Evolutionary conservation across 495 filamentous ascomycete species (phyloP).

Genomic region (Terfezia boudieri): DNA sequence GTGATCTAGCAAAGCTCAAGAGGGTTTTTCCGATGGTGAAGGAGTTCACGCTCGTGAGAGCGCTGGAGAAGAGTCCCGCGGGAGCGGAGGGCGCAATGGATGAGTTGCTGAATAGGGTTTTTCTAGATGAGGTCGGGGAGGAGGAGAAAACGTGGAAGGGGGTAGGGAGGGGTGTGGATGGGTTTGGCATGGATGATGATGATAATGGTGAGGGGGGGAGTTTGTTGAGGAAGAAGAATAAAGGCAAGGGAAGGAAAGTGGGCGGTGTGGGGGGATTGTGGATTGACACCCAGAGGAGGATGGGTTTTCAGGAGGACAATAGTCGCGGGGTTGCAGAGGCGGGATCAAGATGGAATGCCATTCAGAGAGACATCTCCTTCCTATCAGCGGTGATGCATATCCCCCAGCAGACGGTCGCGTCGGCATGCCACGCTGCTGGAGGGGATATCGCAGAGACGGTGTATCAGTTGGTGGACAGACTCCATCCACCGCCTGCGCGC

Average conservation of each 20-base stretch:
- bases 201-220: not conserved
- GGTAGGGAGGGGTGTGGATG: no score
- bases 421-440: not conserved
- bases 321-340: not conserved
- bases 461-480: not conserved
- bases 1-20: not conserved
- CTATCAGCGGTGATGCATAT: not conserved
- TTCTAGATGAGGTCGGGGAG: no score
- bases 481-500: no score
- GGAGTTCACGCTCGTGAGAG: no score
- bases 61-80: no score
- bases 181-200: not conserved
- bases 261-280: not conserved
- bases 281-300: not conserved
- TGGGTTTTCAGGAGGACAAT: not conserved
- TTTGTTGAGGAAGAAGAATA: not conserved
- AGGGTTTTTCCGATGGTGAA: no score
- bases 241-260: not conserved
- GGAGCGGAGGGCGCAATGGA: no score
- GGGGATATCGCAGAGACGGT: not conserved
- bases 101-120: no score
- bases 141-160: no score
- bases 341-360: not conserved
- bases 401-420: not conserved
- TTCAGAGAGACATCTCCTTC: not conserved